Conservation (phyloP, 129 eudicot species). For the Arctium lappa region DNA sequence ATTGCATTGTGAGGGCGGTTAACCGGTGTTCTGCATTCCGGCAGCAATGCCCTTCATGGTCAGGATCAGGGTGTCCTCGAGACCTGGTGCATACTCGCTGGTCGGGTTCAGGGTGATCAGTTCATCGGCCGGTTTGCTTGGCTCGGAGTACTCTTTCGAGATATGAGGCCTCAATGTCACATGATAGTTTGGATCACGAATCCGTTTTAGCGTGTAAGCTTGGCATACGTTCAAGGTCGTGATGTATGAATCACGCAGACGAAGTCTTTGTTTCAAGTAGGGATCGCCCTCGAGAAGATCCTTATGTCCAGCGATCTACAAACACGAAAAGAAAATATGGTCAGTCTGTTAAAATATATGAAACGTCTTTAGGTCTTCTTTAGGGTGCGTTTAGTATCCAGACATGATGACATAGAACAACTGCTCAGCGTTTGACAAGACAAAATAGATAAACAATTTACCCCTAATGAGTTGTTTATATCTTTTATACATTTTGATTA, state of each 20-base stretch:
- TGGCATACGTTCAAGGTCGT: constrained; percentile 86
- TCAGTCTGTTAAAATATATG: not conserved
- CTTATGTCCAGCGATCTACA: constrained; percentile 90
- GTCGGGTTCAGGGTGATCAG: constrained; percentile 80
- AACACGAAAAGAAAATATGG: not conserved
- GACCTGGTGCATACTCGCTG: constrained; percentile 96
- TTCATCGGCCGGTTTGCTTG: constrained; percentile 74
- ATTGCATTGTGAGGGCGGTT: not conserved
- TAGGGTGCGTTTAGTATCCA: not conserved
- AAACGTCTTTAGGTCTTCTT: not conserved
- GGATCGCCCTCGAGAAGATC: constrained; percentile 93
- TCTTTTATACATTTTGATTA: too few species aligned
- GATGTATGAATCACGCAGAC: constrained; percentile 85
- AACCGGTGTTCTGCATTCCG: constrained; percentile 98
- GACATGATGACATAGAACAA: too few species aligned
- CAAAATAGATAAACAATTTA: too few species aligned
- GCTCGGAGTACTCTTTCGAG: constrained; percentile 69
- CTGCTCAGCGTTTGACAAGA: not conserved
- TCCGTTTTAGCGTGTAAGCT: constrained; percentile 79
- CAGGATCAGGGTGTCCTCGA: constrained; percentile 95
- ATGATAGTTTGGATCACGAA: constrained; percentile 79
- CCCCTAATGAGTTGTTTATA: too few species aligned
- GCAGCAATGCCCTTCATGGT: constrained; percentile 99
- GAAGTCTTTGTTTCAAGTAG: constrained; percentile 79
- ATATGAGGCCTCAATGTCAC: constrained; percentile 80